Conservation (phyloP, 2,329 filamentous ascomycete genomes). For the Lomentospora prolificans region DNA sequence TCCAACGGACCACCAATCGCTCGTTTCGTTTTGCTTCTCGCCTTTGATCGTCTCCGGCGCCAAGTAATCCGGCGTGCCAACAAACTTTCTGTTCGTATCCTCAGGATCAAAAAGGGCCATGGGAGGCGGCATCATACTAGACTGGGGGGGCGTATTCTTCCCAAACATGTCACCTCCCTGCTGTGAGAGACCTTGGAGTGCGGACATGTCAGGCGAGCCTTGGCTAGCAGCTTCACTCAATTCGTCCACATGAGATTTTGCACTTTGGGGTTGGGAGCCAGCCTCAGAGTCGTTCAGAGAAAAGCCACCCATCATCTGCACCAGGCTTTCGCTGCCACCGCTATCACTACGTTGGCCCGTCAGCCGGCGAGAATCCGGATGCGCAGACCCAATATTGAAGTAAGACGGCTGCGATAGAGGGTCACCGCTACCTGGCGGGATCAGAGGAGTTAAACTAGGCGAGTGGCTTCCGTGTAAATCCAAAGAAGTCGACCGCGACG, state of each 20-base stretch:
- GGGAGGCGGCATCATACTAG: constrained; percentile 74
- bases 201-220: constrained; percentile 67
- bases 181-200: constrained; percentile 38
- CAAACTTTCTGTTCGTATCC: constrained; percentile 85
- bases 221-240: constrained; percentile 60
- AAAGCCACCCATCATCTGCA: constrained; percentile 72
- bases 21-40: constrained; percentile 90
- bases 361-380: constrained; percentile 54
- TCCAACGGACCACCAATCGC: constrained; percentile 99
- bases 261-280: constrained; percentile 31
- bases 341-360: constrained; percentile 85
- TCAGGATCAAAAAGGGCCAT: constrained; percentile 94
- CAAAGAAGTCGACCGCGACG: constrained; percentile 87
- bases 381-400: constrained; percentile 60
- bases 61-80: constrained; percentile 93
- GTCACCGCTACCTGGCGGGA: constrained; percentile 60
- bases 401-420: constrained; percentile 81
- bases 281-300: constrained; percentile 55
- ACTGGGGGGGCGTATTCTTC: constrained; percentile 23
- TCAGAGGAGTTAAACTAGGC: constrained; percentile 73
- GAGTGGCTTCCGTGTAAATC: constrained; percentile 70
- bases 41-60: constrained; percentile 96
- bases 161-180: constrained; percentile 16
- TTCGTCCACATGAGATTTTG: constrained; percentile 61
- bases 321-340: constrained; percentile 76